A percentile compares a stretch with the other conserved stretches of the same genome.
Conservation (phyloP, 2,329 filamentous ascomycete genomes). For the Diaporthe sp. region DNA sequence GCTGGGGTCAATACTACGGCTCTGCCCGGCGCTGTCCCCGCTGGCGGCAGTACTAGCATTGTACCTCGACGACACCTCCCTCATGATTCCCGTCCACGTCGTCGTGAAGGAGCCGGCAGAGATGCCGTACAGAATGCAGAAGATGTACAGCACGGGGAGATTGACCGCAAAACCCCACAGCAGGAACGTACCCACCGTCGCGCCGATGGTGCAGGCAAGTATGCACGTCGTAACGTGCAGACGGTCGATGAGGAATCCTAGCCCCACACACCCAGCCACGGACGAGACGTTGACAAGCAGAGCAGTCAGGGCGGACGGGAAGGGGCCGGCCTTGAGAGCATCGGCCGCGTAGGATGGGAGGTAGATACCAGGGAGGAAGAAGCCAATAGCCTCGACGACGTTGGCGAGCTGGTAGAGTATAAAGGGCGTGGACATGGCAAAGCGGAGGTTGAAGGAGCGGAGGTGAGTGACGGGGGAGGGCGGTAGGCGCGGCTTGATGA, state of each 20-base stretch:
- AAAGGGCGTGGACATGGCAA: constrained; percentile 67
- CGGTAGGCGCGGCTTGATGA: constrained; percentile 68
- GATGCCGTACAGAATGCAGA: constrained; percentile 74
- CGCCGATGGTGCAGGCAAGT: constrained; percentile 68
- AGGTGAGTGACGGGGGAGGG: constrained; percentile 51
- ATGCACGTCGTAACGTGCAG: constrained; percentile 67
- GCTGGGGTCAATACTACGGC: constrained; percentile 54
- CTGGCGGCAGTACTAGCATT: constrained; percentile 41
- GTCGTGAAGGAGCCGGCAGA: constrained; percentile 75
- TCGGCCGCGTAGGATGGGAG: constrained; percentile 69
- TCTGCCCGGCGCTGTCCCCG: constrained; percentile 37
- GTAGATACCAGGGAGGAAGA: constrained; percentile 74
- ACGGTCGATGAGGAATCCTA: constrained; percentile 70
- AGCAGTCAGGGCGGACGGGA: constrained; percentile 68
- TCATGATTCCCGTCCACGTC: constrained; percentile 72
- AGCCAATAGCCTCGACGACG: constrained; percentile 70
- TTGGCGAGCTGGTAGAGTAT: constrained; percentile 70
- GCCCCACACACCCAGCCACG: constrained; percentile 70
- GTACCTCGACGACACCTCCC: constrained; percentile 52
- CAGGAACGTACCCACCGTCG: constrained; percentile 68
- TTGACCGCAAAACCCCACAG: constrained; percentile 72
- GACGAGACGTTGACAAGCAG: constrained; percentile 71
- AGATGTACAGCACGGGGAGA: constrained; percentile 68
- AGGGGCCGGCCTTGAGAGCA: constrained; percentile 57
- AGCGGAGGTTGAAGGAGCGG: constrained; percentile 59